Conservation (phyloP, 768 basidiomycete genomes). For the Hygrocybe coccinea region DNA sequence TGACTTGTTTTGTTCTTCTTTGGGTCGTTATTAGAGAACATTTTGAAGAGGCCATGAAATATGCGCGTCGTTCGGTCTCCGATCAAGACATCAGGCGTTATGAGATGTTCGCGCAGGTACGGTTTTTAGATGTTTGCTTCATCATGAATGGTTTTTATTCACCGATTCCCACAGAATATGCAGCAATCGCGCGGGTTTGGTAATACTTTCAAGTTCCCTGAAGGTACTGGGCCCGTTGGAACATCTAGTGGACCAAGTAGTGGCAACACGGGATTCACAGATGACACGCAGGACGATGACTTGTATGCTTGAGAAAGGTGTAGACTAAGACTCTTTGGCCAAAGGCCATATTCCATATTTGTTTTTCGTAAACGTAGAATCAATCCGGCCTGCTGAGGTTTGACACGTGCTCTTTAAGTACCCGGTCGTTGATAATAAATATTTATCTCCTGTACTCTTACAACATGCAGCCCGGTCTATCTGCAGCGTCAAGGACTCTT, state of each 20-base stretch:
- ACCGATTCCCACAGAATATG: conserved; percentile 54
- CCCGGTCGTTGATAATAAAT: background rate
- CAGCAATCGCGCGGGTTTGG: conserved; percentile 92
- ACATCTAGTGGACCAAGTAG: conserved; percentile 40
- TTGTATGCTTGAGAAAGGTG: conserved; percentile 87
- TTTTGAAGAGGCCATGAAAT: conserved; percentile 99
- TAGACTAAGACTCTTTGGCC: no score
- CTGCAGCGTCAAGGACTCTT: conserved; percentile 43
- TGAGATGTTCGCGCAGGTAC: conserved; percentile 93
- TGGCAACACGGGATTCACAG: conserved; percentile 74
- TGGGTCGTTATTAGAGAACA: conserved; percentile 58
- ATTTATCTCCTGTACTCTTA: background rate
- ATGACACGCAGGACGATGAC: conserved; percentile 86
- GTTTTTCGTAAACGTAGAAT: no score
- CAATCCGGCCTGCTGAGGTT: conserved; percentile 1
- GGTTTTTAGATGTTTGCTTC: conserved; percentile 16
- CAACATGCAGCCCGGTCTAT: conserved; percentile 26
- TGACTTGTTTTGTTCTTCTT: conserved; percentile 9
- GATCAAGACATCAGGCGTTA: conserved; percentile 96
- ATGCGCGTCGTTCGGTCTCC: conserved; percentile 92
- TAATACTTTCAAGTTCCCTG: conserved; percentile 98
- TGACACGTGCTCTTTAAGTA: background rate
- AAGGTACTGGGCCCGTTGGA: conserved; percentile 44
- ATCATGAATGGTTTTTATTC: conserved; percentile 1
- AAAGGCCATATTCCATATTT: background rate